phyloP scores from a whole-genome alignment of 2,329 filamentous ascomycete genomes.

The Diaporthe ampelina region DNA sequence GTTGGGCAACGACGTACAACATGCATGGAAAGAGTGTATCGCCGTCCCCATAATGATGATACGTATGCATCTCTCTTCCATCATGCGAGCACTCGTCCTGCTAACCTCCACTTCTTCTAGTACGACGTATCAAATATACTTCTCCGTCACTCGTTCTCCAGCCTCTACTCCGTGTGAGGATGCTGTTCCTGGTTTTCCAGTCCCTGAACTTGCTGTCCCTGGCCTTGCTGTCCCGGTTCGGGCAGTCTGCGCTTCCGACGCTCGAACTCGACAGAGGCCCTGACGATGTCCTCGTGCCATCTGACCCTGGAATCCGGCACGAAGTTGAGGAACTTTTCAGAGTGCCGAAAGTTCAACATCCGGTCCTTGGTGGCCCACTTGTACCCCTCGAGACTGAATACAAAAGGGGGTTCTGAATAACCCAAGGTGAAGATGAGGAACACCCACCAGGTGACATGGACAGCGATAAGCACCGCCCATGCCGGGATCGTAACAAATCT shows the following conservation, averaged over 20 bases:
- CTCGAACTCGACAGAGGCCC: constrained; percentile 42
- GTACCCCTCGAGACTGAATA: constrained; percentile 44
- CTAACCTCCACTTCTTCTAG: background rate
- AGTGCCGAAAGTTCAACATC: constrained; percentile 43
- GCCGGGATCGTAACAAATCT: constrained; percentile 43
- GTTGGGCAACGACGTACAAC: background rate
- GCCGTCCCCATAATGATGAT: background rate
- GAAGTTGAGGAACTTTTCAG: constrained; percentile 42
- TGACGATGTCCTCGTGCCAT: constrained; percentile 37
- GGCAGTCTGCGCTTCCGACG: background rate
- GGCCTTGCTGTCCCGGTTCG: no score
- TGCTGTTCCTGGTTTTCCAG: no score
- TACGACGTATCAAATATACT: background rate
- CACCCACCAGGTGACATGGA: constrained; percentile 43
- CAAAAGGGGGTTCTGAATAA: constrained; percentile 44
- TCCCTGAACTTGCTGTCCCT: no score
- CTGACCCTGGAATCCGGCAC: constrained; percentile 41
- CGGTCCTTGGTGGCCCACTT: constrained; percentile 45
- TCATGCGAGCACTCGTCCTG: no score
- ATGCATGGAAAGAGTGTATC: background rate
- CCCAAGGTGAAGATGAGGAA: constrained; percentile 47
- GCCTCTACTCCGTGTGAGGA: background rate
- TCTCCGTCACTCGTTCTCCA: background rate
- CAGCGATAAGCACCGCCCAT: constrained; percentile 45
- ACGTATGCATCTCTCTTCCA: background rate